phyloP scores from a whole-genome alignment of 176 grass and related monocot genomes.

The Hyparrhenia diplandra region DNA sequence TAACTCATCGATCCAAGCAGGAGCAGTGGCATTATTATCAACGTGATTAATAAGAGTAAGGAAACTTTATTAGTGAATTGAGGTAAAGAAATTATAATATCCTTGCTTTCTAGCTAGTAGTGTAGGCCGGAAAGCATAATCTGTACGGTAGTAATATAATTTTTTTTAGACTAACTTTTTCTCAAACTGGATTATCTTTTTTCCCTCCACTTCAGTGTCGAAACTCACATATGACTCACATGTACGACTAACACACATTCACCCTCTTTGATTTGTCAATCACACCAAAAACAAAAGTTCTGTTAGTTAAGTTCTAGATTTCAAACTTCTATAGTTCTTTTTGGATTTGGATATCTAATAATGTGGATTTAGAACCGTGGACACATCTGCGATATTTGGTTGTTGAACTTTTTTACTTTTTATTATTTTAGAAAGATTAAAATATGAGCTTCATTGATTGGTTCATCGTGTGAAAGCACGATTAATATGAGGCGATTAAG shows the following conservation, averaged over 20 bases:
- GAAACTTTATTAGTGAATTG: too few species aligned
- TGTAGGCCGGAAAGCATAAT: too few species aligned
- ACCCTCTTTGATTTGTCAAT: not conserved
- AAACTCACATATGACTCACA: not conserved
- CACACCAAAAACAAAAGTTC: not conserved
- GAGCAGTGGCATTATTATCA: too few species aligned
- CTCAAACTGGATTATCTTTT: not conserved
- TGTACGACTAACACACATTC: not conserved
- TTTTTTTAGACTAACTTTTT: too few species aligned
- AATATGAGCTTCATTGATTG: not conserved
- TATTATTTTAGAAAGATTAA: not conserved
- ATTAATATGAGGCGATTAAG: conserved; percentile 4
- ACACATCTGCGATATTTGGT: not conserved
- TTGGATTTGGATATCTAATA: not conserved
- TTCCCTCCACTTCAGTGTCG: not conserved
- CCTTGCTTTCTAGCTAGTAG: too few species aligned
- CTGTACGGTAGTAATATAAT: too few species aligned
- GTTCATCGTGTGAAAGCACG: conserved; percentile 27
- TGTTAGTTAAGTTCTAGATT: not conserved
- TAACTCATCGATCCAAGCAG: too few species aligned
- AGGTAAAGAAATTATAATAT: too few species aligned
- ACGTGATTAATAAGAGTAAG: too few species aligned
- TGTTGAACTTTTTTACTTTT: not conserved
- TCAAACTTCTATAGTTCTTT: not conserved
- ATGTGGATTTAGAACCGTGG: not conserved